A percentile compares a stretch with the other conserved stretches of the same genome.
Conservation (phyloP, 2,329 filamentous ascomycete genomes). For the Paramyrothecium roridum region DNA sequence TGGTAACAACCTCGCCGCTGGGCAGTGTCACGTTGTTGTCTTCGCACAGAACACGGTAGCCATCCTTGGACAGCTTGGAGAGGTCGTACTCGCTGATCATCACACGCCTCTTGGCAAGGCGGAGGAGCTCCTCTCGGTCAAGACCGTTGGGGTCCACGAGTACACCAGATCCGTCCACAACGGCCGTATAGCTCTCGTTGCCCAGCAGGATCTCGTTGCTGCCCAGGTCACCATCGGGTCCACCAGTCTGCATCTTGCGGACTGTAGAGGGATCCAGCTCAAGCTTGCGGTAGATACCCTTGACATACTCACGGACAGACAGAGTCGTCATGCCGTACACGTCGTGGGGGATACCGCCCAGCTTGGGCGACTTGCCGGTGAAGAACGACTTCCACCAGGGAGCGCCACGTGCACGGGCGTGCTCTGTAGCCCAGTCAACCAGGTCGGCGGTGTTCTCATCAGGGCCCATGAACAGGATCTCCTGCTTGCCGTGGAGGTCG, state of each 20-base stretch:
- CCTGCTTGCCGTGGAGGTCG: conserved; percentile 88
- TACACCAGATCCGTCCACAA: conserved; percentile 96
- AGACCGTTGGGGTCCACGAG: conserved; percentile 90
- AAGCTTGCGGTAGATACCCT: conserved; percentile 95
- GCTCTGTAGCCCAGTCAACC: conserved; percentile 97
- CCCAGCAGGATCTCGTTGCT: conserved; percentile 97
- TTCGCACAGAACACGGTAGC: conserved; percentile 89
- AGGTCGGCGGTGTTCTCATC: conserved; percentile 98
- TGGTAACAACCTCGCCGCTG: conserved; percentile 79
- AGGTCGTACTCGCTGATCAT: conserved; percentile 90
- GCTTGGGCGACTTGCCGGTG: conserved; percentile 93
- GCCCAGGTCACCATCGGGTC: conserved; percentile 92
- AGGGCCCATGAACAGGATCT: conserved; percentile 97
- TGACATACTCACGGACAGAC: conserved; percentile 92
- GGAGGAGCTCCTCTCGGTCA: conserved; percentile 76
- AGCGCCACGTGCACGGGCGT: conserved; percentile 81
- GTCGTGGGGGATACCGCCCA: conserved; percentile 96
- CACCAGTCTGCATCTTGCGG: conserved; percentile 94
- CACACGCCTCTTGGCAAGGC: conserved; percentile 77
- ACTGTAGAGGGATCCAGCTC: conserved; percentile 82
- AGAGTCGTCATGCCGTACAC: conserved; percentile 96
- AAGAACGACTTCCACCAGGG: conserved; percentile 99
- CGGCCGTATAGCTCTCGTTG: conserved; percentile 91
- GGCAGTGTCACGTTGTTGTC: conserved; percentile 88
- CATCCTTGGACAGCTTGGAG: conserved; percentile 79